These are phyloP conservation scores for Epichloe coenophiala DNA, from an alignment of 2,329 filamentous ascomycete genomes.

Conservation along the genomic window DNA sequence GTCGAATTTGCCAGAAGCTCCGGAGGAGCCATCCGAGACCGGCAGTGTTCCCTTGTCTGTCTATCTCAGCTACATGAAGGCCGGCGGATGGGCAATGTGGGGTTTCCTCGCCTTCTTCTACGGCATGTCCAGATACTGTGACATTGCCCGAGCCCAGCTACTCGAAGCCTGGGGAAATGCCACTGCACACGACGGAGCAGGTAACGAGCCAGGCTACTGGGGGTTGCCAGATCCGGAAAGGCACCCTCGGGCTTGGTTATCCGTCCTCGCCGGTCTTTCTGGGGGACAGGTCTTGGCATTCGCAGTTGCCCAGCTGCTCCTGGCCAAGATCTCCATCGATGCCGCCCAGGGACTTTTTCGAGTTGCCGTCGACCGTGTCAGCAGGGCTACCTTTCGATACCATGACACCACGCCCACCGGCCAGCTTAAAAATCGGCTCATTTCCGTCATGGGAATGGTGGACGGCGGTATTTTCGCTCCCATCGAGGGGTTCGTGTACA, in stretches of 20 bases:
- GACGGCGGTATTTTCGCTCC: slow-evolving; percentile 74
- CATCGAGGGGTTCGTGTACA: slow-evolving; percentile 58
- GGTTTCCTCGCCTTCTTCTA: slow-evolving; percentile 48
- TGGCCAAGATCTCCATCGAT: slow-evolving; percentile 66
- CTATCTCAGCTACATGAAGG: slow-evolving; percentile 77
- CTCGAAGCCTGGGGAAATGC: slow-evolving; percentile 77
- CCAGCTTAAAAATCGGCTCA: slow-evolving; percentile 82
- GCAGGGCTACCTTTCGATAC: slow-evolving; percentile 73
- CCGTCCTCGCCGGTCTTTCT: slow-evolving; percentile 55
- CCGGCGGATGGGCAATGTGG: slow-evolving; percentile 68
- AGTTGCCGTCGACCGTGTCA: slow-evolving; percentile 58
- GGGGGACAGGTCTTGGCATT: slow-evolving; percentile 44
- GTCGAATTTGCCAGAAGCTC: slow-evolving; percentile 12
- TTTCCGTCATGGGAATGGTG: slow-evolving; percentile 77
- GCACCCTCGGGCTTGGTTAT: slow-evolving; percentile 62
- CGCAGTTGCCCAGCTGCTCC: slow-evolving; percentile 48
- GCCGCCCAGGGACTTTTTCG: slow-evolving; percentile 66
- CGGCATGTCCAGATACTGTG: slow-evolving; percentile 46
- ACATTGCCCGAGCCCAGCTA: slow-evolving; percentile 62
- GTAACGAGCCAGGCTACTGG: slow-evolving; percentile 11
- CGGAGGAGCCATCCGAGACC: slow-evolving; percentile 26
- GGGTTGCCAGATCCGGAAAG: slow-evolving; percentile 47
- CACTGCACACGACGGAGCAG: slow-evolving; percentile 6
- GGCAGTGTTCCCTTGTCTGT: slow-evolving; percentile 64
- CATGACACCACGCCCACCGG: slow-evolving; percentile 86